These are phyloP conservation scores for Warburgia ugandensis DNA, from an alignment of 164 flowering plant genomes.

Conservation along the genomic window DNA sequence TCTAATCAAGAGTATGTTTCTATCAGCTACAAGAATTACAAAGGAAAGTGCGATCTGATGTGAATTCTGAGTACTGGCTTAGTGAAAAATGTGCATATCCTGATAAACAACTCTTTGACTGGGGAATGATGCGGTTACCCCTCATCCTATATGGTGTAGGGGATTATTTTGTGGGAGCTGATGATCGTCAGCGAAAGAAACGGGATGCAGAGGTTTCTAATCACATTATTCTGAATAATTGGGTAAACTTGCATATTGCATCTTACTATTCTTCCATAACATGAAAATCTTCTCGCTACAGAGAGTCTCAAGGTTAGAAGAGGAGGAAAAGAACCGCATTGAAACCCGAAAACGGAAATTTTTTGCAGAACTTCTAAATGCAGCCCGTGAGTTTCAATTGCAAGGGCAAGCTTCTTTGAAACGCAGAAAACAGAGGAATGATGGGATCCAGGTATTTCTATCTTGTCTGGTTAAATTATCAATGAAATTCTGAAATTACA, in stretches of 20 bases:
- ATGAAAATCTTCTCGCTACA: too few species aligned
- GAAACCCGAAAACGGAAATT: slow-evolving; percentile 85
- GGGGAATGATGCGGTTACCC: slow-evolving; percentile 84
- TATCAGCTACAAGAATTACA: slow-evolving; percentile 83
- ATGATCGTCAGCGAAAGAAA: slow-evolving; percentile 81
- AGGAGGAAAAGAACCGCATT: slow-evolving; percentile 70
- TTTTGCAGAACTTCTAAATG: slow-evolving; percentile 80
- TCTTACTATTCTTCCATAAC: too few species aligned
- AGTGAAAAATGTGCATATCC: slow-evolving; percentile 68
- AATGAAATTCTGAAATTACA: too few species aligned
- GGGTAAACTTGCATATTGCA: too few species aligned
- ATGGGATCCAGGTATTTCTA: slow-evolving; percentile 60
- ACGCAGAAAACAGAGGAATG: slow-evolving; percentile 90
- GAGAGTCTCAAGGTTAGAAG: slow-evolving; percentile 74
- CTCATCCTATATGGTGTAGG: slow-evolving; percentile 53
- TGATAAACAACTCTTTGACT: slow-evolving; percentile 73
- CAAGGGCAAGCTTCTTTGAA: slow-evolving; percentile 77
- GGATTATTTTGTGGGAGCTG: slow-evolving; percentile 78
- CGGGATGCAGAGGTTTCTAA: slow-evolving; percentile 77
- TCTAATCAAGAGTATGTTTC: too few species aligned
- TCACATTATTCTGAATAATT: too few species aligned
- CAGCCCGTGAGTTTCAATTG: slow-evolving; percentile 80
- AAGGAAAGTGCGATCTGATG: slow-evolving; percentile 71
- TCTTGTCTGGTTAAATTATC: too few species aligned
- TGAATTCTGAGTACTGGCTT: slow-evolving; percentile 86